Evolutionary conservation across 768 basidiomycete species (phyloP), one percentile per base, ranked within the genome.

Genomic region (Russula dissimulans): DNA sequence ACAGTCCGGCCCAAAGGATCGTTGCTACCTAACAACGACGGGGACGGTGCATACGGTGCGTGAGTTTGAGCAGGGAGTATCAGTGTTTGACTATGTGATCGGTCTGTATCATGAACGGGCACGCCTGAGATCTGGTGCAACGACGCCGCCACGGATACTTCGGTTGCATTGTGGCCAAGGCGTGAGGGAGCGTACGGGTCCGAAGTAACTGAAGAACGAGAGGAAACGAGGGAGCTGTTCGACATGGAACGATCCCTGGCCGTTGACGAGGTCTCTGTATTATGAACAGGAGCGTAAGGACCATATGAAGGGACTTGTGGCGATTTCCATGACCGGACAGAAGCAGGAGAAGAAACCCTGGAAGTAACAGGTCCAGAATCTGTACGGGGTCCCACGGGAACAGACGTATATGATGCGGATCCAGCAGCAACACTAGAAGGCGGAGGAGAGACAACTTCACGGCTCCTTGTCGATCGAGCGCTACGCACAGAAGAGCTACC

Each of bases 11-110:
- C 84, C 3, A 93, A 73, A 5, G 89, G 89, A 69, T 93, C 91
- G 66, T 93, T 91, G 7, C 85, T 80, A 31, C 89, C 91, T 47
- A 91, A 69, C 18, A 91, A 75, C 0, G 91, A 91, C 0, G 91
- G 88, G 0, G 91, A 93, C 17, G 91, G 91, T 1, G 89, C 89
- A 71, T 93, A 93, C 14, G 81, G 79, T 3, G 77, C 74, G 48
- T 79, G 79, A 14, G 76, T 72, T 10, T 77, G 70, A 48, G 69
- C 65, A 44, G 73, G 66, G 11, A 69, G 44, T 9, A 69, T 62
- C 44, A 71, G 39, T 4, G 69, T 64, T 50, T 66, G 71, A 11
- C 57, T 62, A 34, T 60, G 59, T 39, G 61, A 54, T 46, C 41
- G 62, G 48, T 64, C 62, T 6, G 22, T 47, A 51, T 51, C 59